Evolutionary conservation across 2,329 filamentous ascomycete genomes (phyloP), one percentile per base, ranked within the genome.

Genomic region (Helminthosporium solani): DNA sequence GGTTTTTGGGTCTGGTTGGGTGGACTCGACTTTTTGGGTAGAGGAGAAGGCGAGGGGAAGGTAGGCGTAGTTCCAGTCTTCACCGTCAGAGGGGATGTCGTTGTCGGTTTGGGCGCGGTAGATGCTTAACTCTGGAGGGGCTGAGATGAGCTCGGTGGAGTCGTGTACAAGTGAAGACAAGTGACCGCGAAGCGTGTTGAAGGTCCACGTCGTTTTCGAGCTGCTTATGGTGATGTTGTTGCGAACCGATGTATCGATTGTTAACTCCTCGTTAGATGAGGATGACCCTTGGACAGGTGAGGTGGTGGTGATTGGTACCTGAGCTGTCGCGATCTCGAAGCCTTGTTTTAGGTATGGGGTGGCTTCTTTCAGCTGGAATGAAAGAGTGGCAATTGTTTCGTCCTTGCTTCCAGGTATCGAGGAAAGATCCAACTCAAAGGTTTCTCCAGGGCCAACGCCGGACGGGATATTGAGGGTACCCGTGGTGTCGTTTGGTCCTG

Each of bases 71-170:
- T 75, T 69, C 83, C 84, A 87, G 53, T 85, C 80, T 4, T 74
- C 75, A 3, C 78, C 73, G 9, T 80, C 78, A 14, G 67, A 59
- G 0, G 78, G 75, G 0, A 20, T 25, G 57, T 87, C 84, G 56
- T 87, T 87, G 64, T 87, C 81, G 0, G 83, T 87, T 12, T 78
- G 76, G 0, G 84, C 80, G 3, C 84, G 80, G 77, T 82, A 86
- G 67, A 87, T 81, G 5, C 74, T 71, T 1, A 79, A 74, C 7
- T 65, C 60, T 0, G 74, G 67, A 57, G 66, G 56, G 36, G 56
- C 54, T 21, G 58, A 48, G 27, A 69, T 59, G 9, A 68, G 35
- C 16, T 72, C 66, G 47, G 84, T 20, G 9, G 28, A 16, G 16
- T 21, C 8, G 16, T 19, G 28, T 15, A 20, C n/a, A 8, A 41